phyloP scores from a whole-genome alignment of 805 yeast genomes.

The Metschnikowia anglica region DNA sequence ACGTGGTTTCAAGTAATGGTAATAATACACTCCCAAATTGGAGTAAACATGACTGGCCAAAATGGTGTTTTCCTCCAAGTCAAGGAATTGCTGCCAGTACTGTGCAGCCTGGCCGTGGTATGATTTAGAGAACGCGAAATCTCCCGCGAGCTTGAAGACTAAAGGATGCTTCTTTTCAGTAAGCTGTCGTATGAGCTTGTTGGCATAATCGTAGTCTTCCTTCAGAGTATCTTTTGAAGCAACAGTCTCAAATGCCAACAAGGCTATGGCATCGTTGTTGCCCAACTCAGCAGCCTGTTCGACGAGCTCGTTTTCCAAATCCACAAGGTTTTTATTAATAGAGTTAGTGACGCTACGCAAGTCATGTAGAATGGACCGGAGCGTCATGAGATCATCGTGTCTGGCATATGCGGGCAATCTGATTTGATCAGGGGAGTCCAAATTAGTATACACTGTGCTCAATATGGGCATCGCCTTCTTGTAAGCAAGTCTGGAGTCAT shows the following conservation, averaged over 20 bases:
- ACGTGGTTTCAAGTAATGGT: slow-evolving; percentile 39
- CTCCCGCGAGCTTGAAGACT: slow-evolving; percentile 77
- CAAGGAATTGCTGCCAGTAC: slow-evolving; percentile 58
- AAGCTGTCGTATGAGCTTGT: slow-evolving; percentile 54
- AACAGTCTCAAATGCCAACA: slow-evolving; percentile 67
- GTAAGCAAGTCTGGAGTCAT: slow-evolving; percentile 57
- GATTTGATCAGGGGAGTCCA: slow-evolving; percentile 41
- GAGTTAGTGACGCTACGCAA: slow-evolving; percentile 61
- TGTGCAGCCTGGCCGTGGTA: slow-evolving; percentile 53
- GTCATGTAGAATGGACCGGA: slow-evolving; percentile 65
- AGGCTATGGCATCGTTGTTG: slow-evolving; percentile 73
- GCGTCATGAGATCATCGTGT: slow-evolving; percentile 61
- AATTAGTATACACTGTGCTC: slow-evolving; percentile 47
- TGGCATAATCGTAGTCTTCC: slow-evolving; percentile 66
- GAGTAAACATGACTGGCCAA: slow-evolving; percentile 72
- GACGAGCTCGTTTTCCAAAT: slow-evolving; percentile 68
- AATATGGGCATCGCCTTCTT: slow-evolving; percentile 54
- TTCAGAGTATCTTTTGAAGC: slow-evolving; percentile 21
- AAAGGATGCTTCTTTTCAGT: slow-evolving; percentile 65
- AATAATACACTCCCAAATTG: slow-evolving; percentile 60
- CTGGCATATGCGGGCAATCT: slow-evolving; percentile 46
- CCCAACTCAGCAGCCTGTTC: slow-evolving; percentile 85
- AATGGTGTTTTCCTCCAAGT: slow-evolving; percentile 55
- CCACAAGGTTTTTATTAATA: slow-evolving; percentile 53
- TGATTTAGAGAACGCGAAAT: slow-evolving; percentile 56